phyloP scores from a whole-genome alignment of 371 early-diverging fungal genomes.

The Rhizomucor miehei region DNA sequence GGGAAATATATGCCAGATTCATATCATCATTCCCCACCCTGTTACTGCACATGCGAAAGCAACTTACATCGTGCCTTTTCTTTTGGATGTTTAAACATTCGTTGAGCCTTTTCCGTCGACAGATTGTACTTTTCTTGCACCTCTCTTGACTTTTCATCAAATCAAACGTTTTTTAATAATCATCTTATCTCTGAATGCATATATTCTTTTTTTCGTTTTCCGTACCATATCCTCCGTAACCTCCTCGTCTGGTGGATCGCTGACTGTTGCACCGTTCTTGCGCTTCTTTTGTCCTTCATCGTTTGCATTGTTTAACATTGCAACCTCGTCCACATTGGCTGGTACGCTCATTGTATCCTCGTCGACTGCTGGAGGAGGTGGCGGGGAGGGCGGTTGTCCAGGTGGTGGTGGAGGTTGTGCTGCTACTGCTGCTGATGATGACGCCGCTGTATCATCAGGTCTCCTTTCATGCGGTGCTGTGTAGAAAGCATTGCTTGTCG shows the following conservation, averaged over 20 bases:
- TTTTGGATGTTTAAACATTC: constrained; percentile 50
- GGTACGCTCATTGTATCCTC: constrained; percentile 21
- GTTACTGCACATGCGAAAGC: too few species aligned
- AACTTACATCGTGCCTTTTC: constrained; percentile 32
- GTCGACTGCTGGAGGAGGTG: constrained; percentile 14
- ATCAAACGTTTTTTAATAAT: constrained; percentile 1
- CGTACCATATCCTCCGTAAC: constrained; percentile 14
- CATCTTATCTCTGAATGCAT: not conserved
- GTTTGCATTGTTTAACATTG: constrained; percentile 34
- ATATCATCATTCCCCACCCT: too few species aligned
- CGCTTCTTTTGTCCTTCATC: not conserved
- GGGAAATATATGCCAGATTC: constrained; percentile 9
- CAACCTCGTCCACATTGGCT: constrained; percentile 50
- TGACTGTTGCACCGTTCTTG: constrained; percentile 5
- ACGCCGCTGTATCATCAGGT: not conserved
- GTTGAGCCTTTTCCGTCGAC: constrained; percentile 54
- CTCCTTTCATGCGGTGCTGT: too few species aligned
- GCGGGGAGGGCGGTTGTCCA: constrained; percentile 2
- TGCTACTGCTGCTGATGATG: not conserved
- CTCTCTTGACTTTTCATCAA: constrained; percentile 53
- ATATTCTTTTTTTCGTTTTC: constrained; percentile 8
- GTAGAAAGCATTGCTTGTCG: not conserved
- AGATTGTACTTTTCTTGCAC: constrained; percentile 63
- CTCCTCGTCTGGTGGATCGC: constrained; percentile 3
- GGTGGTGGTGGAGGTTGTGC: not conserved